Conservation (phyloP, 768 basidiomycete species). For the Jaapia argillacea region DNA sequence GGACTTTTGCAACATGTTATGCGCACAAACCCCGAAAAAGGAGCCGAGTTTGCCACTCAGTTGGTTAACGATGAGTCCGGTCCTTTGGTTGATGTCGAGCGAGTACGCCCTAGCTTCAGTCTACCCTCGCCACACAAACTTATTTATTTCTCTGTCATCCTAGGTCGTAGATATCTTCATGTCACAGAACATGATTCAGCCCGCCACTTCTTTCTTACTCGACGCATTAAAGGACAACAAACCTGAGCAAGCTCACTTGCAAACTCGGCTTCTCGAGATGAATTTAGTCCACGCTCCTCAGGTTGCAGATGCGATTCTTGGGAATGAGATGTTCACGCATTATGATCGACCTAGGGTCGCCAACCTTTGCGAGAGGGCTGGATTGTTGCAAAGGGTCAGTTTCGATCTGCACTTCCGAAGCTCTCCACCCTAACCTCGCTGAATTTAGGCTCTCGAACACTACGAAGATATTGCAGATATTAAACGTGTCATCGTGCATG, state of each 20-base stretch:
- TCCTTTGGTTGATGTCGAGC: constrained; percentile 86
- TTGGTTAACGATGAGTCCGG: constrained; percentile 91
- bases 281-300: constrained; percentile 96
- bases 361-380: constrained; percentile 97
- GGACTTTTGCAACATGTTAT: constrained; percentile 91
- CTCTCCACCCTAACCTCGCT: constrained; percentile 7
- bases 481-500: constrained; percentile 95
- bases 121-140: neutral
- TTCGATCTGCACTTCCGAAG: neutral
- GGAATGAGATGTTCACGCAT: constrained; percentile 96
- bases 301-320: constrained; percentile 97
- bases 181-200: constrained; percentile 99
- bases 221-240: constrained; percentile 98
- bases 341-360: constrained; percentile 96
- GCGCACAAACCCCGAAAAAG: constrained; percentile 94
- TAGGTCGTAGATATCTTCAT: constrained; percentile 98
- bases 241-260: constrained; percentile 91
- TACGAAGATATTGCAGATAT: constrained; percentile 98
- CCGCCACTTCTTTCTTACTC: constrained; percentile 93
- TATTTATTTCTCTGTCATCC: constrained; percentile 2
- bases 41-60: constrained; percentile 94
- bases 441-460: constrained; percentile 86
- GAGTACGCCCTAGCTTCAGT: constrained; percentile 35
- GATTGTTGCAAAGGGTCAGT: constrained; percentile 81
- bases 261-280: constrained; percentile 96